Evolutionary conservation across 2,329 filamentous ascomycete genomes (phyloP).

Genomic region (Colletotrichum neosansevieriae): DNA sequence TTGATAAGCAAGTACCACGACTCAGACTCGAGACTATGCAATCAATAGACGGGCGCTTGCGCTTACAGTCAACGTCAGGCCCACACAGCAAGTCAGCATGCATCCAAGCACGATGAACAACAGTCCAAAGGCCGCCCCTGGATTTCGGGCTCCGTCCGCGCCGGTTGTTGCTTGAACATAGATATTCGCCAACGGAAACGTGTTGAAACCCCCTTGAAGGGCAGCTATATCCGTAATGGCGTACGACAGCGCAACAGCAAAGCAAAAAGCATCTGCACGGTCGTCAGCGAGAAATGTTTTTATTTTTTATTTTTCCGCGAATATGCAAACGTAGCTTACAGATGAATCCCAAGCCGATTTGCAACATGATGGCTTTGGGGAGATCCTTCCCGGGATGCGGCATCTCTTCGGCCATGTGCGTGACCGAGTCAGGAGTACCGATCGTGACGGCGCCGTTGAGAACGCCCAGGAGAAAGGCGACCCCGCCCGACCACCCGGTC

Average conservation of each 20-base stretch:
- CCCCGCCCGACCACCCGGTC: constrained; percentile 67
- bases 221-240: constrained; percentile 66
- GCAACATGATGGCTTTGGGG: constrained; percentile 63
- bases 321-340: constrained; percentile 51
- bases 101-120: constrained; percentile 68
- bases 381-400: constrained; percentile 60
- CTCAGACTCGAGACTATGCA: background rate
- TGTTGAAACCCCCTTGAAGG: constrained; percentile 62
- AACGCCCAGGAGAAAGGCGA: constrained; percentile 75
- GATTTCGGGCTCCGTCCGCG: constrained; percentile 55
- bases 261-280: constrained; percentile 62
- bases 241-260: constrained; percentile 65
- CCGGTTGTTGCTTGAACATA: constrained; percentile 68
- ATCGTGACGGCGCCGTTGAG: constrained; percentile 76
- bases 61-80: constrained; percentile 62
- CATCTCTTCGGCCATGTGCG: constrained; percentile 72
- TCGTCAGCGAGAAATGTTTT: background rate
- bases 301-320: too few species aligned
- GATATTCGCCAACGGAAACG: constrained; percentile 73
- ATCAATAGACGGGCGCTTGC: background rate
- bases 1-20: background rate
- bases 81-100: constrained; percentile 60
- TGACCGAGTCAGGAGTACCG: constrained; percentile 73
- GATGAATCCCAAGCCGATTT: constrained; percentile 59
- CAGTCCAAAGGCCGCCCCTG: constrained; percentile 67